Evolutionary conservation across 2,329 filamentous ascomycete species (phyloP), one percentile per base, ranked within the genome.

Genomic region (Aspergillus calidoustus): DNA sequence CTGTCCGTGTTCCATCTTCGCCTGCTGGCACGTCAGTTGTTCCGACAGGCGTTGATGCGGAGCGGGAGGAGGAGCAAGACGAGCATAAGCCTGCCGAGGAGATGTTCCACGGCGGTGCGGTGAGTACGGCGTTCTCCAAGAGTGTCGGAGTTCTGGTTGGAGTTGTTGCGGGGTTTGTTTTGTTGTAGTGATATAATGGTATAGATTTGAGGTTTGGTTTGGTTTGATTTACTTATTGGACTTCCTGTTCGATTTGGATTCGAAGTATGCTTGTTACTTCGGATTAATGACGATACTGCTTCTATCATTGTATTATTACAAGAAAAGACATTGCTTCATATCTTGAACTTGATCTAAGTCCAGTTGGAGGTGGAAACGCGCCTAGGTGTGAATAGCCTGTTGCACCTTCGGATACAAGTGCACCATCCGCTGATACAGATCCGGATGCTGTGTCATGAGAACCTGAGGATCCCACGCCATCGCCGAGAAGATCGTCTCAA

Each of bases 401-500:
- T 95, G 91, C 4, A 96, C 89, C 65, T 90, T 86, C 7, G 93
- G 93, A 73, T 97, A 97, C 15, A 96, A 88, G 55, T 84, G 80
- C 1, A 96, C 83, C 87, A 98, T 90, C 64, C 87, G 84, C 17
- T 87, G 81, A 76, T 94, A 97, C 51, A 98, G 79, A 64, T 96
- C 92, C 0, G 89, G 87, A 76, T 97, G 93, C 60, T 95, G 89
- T 47, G 86, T 82, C 74, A 92, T 89, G 81, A 97, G 80, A 8
- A 94, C 90, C 58, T 81, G 76, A 8, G 85, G 85, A 73, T 87
- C 85, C 85, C 86, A 88, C 2, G 84, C 86, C 76, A 83, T 84
- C 2, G 92, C 93, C 0, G 97, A 92, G 69, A 97, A 97, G 64
- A 97, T 91, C 0, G 93, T 96, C 68, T 96, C 91, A 65, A 96